Evolutionary conservation across 352 stramenopile species (phyloP).

Genomic region (Halophytophthora polymorphica): DNA sequence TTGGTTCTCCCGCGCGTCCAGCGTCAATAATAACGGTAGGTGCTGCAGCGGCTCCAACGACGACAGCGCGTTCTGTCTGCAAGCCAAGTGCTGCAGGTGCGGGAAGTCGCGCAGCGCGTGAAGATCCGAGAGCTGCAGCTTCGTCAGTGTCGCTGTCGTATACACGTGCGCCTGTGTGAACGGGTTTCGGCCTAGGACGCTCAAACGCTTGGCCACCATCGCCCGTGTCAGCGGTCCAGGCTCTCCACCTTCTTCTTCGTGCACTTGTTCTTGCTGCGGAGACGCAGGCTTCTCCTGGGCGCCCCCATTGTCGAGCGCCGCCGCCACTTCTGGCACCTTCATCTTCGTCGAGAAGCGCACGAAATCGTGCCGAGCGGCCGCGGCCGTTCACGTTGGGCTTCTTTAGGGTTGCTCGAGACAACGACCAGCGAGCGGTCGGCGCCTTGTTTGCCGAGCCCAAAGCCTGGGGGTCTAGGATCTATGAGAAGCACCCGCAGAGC

Average conservation of each 20-base stretch:
- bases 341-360: neutral
- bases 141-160: slow-evolving; percentile 47
- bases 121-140: slow-evolving; percentile 42
- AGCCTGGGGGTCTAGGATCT: too few species aligned
- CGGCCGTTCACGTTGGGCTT: neutral
- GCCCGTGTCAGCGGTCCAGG: slow-evolving; percentile 21
- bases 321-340: too few species aligned
- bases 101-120: slow-evolving; percentile 39
- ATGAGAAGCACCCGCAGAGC: too few species aligned
- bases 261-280: neutral
- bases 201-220: slow-evolving; percentile 36
- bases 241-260: slow-evolving; percentile 2
- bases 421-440: too few species aligned
- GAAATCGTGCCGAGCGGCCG: neutral
- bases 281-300: neutral
- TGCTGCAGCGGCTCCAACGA: slow-evolving; percentile 44
- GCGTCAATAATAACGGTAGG: slow-evolving; percentile 47
- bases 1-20: slow-evolving; percentile 60
- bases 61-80: slow-evolving; percentile 44
- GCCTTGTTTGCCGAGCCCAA: too few species aligned
- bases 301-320: neutral
- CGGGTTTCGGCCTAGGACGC: slow-evolving; percentile 57
- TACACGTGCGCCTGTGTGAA: slow-evolving; percentile 63
- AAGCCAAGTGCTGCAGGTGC: slow-evolving; percentile 63
- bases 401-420: too few species aligned